Percentiles rank a stretch among this genome's conserved stretches.
phyloP scores from a whole-genome alignment of 345 rosid species.

The Stellera chamaejasme region DNA sequence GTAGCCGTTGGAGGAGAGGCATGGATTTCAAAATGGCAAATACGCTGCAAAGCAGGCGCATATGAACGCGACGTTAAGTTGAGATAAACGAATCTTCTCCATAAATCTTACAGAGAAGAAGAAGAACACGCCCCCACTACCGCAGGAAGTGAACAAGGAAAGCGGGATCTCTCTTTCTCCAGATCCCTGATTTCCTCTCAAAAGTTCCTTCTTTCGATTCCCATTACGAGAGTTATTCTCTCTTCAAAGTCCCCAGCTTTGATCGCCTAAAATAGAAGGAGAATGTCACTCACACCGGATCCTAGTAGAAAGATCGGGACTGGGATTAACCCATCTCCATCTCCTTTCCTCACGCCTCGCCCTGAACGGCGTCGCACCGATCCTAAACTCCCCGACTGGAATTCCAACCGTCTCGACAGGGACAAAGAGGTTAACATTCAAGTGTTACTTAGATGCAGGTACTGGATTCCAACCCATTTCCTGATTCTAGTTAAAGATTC shows the following conservation, averaged over 20 bases:
- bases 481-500: too few species aligned
- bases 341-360: slow-evolving; percentile 82
- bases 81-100: not conserved
- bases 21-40: slow-evolving; percentile 5
- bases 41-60: slow-evolving; percentile 2
- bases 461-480: too few species aligned
- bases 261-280: slow-evolving; percentile 6
- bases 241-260: slow-evolving; percentile 3
- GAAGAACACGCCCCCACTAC: not conserved
- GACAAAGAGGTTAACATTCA: slow-evolving; percentile 86
- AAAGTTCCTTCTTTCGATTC: slow-evolving; percentile 1
- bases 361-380: slow-evolving; percentile 74
- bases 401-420: slow-evolving; percentile 50
- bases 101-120: not conserved
- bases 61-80: too few species aligned
- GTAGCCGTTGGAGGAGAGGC: slow-evolving; percentile 24
- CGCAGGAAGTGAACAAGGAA: not conserved
- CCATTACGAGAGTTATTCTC: not conserved
- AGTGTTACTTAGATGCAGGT: slow-evolving; percentile 83
- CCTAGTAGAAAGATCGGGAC: slow-evolving; percentile 46
- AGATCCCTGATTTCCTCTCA: not conserved
- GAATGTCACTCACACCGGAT: slow-evolving; percentile 72
- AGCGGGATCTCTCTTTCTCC: slow-evolving; percentile 9
- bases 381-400: slow-evolving; percentile 38
- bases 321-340: slow-evolving; percentile 69